Base-by-base conservation (phyloP, 1,139 yeast genomes). In the Lodderomyces parapsilosis region DNA sequence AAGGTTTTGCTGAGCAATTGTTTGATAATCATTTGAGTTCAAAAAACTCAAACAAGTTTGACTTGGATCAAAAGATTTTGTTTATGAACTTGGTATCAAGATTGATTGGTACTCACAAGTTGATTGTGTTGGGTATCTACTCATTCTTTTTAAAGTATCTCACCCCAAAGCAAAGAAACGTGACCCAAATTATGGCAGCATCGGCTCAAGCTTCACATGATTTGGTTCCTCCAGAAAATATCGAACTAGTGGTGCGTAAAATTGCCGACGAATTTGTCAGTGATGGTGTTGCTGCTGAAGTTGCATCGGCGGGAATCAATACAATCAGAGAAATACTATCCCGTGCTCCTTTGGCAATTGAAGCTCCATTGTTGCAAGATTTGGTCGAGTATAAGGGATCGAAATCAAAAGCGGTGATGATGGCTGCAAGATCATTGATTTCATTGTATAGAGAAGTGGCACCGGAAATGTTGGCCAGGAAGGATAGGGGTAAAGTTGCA, bases 241-340 rank as follows among this genome's bases (percentile, higher is more conserved):
- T 93, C 45, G 71, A 78, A 39, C 82, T 86, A 40, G 81, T 93
- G 52, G 84, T 93, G 8, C 79, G 96, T 47, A 93, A 91, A 61
- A 83, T 93, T 55, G 98, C 99, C 2, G 96, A 93, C 65, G 99
- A 94, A 65, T 93, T 93, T 58, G 97, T 93, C 38, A 87, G 96
- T 55, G 98, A 93, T 60, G 99, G 99, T 72, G 99, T 93, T 32
- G 90, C 98, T 9, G 84, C 96, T 19, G 97, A 93, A 66, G 99
- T 91, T 44, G 97, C 98, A 10, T 90, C 97, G 40, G 98, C 98
- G 3, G 99, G 99, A 57, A 74, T 93, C 50, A 93, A 93, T 63
- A 88, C 98, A 5, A 91, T 93, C 48, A 76, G 98, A 53, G 99
- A 93, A 65, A 88, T 93, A 47, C 76, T 93, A 49, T 68, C 96